Base-by-base conservation (phyloP, 108 stramenopile genomes). In the Conticribra guillardii region DNA sequence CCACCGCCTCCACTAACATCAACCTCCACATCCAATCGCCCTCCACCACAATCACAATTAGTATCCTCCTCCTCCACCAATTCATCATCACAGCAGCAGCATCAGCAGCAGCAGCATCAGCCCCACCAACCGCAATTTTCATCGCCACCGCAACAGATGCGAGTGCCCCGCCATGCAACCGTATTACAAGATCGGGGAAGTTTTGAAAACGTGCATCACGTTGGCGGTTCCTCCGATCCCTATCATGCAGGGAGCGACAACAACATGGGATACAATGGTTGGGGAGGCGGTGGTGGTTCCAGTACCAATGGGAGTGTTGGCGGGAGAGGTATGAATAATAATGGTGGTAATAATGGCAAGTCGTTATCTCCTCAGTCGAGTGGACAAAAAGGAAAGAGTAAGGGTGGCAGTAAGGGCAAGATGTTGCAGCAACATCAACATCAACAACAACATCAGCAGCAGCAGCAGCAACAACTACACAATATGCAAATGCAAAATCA, bases 161-260 rank as follows among this genome's bases (percentile, higher is more conserved):
- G 62, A 51, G 45, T 51, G 57, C 64, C 64, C n/a, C 31, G 24
- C n/a, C 57, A 51, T 52, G 64, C 54, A 33, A 44, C 49, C 24
- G 73, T 54, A 30, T 54, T 72, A 15, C 63, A 63, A 64, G 78
- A 79, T 51, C 65, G 78, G 14, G 71, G 78, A n/a, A 71, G 69
- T 48, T 51, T 64, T 30, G 78, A 79, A 55, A 79, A 79, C 67
- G 48, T 64, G 33, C 50, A 48, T 7, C 23, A 52, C 1, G 64
- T 34, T 34, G 64, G 65, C 44, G 18, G 56, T 52, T 65, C 64
- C 41, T 50, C 76, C 17, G 69, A 74, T 50, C 70, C 50, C 22
- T n/a, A n/a, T n/a, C 15, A 48, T 34, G 33, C 8, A 26, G 28
- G 9, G 37, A 32, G 18, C 26, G 70, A 46, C n/a, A 29, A 60